phyloP scores from a whole-genome alignment of 2,329 filamentous ascomycete genomes.

The Gaeumannomyces sp. region DNA sequence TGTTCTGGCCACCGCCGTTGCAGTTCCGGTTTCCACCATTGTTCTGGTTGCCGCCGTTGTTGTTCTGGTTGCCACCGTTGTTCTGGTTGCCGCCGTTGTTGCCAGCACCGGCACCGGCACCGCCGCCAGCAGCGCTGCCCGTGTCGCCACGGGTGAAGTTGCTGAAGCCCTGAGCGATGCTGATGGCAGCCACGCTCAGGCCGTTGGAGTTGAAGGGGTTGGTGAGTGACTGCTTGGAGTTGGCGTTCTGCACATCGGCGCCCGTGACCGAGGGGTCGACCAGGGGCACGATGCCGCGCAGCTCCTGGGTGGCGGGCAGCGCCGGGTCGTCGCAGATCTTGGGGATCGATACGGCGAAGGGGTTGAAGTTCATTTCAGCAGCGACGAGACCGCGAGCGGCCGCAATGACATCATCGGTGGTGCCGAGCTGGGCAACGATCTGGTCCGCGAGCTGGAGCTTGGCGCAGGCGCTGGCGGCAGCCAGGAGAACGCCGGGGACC shows the following conservation, averaged over 20 bases:
- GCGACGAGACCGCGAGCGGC: conserved; percentile 44
- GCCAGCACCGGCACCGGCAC: conserved; percentile 3
- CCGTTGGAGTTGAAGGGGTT: conserved; percentile 53
- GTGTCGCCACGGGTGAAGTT: conserved; percentile 42
- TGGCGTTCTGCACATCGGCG: conserved; percentile 52
- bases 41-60: background rate
- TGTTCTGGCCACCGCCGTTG: background rate
- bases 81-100: background rate
- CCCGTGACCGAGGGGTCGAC: conserved; percentile 59
- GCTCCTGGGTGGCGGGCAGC: conserved; percentile 53
- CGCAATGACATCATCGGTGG: conserved; percentile 49
- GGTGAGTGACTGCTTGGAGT: conserved; percentile 44
- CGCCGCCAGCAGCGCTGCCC: conserved; percentile 4
- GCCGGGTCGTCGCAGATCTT: conserved; percentile 58
- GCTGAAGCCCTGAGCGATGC: conserved; percentile 55
- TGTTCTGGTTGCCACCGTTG: conserved; percentile 1
- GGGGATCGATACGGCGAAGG: conserved; percentile 52
- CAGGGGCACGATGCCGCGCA: conserved; percentile 61
- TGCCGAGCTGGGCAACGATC: conserved; percentile 56
- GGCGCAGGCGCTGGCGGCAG: conserved; percentile 58
- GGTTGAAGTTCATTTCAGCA: conserved; percentile 70
- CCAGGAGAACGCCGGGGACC: conserved; percentile 57
- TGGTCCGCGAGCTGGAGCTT: conserved; percentile 51
- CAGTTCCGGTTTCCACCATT: conserved; percentile 3
- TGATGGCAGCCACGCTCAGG: conserved; percentile 59